Base-by-base conservation (phyloP, 371 early-diverging fungal genomes). In the Mucor irregularis region DNA sequence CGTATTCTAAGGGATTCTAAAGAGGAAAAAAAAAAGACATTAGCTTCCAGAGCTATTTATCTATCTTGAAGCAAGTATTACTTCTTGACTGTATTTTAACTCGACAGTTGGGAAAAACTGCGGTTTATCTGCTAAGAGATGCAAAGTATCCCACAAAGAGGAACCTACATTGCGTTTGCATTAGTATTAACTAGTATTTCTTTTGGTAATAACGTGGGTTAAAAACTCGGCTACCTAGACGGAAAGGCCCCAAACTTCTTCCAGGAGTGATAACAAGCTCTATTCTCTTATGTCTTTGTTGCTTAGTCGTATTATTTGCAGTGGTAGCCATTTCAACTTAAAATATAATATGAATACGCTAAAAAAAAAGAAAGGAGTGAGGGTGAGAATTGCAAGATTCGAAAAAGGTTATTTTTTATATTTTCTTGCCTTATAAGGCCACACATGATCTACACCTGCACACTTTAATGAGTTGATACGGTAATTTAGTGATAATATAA, bases 61-160 rank as follows among this genome's bases (percentile, higher is more conserved):
- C 21, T 10, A 51, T 29, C 25, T 29, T 11, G 17, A 16, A 10
- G 26, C 7, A 9, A 0, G 30, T n/a, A n/a, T 14, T 76, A 85
- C 86, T 64, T 83, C 77, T 43, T 85, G 81, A 39, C 81, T 78
- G 49, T 87, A 89, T 53, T 84, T 86, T 26, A 85, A 69, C 25
- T 87, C 86, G n/a, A 89, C 87, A n/a, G 69, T 58, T 33, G 84
- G 81, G 26, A 85, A 77, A 52, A 77, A 69, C 7, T 75, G 71
- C 5, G 77, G 71, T 40, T 71, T 77, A 35, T 78, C 80, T 9
- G 78, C 67, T 42, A 84, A 58, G 30, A 77, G 71, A 14, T 75
- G 71, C 30, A 82, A 68, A 4, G 65, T 67, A 22, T 82, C 82
- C 83, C 81, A 82, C 30, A 84, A 48, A 1, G 85, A 80, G n/a